Base-by-base conservation (phyloP, 2,329 filamentous ascomycete genomes). In the Alternaria arborescens region DNA sequence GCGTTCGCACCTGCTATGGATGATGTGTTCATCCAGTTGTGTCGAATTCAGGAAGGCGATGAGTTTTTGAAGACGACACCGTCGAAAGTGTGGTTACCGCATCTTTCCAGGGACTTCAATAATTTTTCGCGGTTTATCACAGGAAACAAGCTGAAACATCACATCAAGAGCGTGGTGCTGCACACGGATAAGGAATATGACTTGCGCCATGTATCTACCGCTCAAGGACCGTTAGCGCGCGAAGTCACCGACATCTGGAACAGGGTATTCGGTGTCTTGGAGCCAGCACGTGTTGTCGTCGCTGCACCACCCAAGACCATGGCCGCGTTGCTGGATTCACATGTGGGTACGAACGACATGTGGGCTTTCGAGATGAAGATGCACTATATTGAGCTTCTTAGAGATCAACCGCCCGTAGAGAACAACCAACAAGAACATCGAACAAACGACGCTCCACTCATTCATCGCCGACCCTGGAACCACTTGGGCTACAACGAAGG, bases 401-500 rank as follows among this genome's bases (percentile, higher is more conserved):
- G 75, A 28, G 20, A 42, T 2, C 62, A 65, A 4, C 43, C 38
- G 3, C 56, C 12, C 16, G 11, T 41, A 8, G 52, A 61, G 5
- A 69, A 71, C 20, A 8, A 24, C 40, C 52, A 20, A 40, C 14
- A 18, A 8, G 38, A 42, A 58, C 8, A 56, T 47, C 11, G 41
- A 53, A 8, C 67, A 67, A 38, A 67, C 71, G 5, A 24, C 36
- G 1, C 4, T 8, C 8, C n/a, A 8, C 77, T 92, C 0, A 84
- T 92, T 44, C 82, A 83, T 26, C 79, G 85, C n/a, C 83, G 86
- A 1, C 85, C 85, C 2, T 94, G 91, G 91, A 83, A 82, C 0
- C 83, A 85, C 18, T 70, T 93, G 0, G 80, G 86, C 2, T 85
- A 93, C 65, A 94, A 94, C 73, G 91, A 94, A 78, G 90, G 90